These are phyloP conservation scores for Pulveroboletus frians DNA, from an alignment of 768 basidiomycete genomes.

Conservation along the genomic window DNA sequence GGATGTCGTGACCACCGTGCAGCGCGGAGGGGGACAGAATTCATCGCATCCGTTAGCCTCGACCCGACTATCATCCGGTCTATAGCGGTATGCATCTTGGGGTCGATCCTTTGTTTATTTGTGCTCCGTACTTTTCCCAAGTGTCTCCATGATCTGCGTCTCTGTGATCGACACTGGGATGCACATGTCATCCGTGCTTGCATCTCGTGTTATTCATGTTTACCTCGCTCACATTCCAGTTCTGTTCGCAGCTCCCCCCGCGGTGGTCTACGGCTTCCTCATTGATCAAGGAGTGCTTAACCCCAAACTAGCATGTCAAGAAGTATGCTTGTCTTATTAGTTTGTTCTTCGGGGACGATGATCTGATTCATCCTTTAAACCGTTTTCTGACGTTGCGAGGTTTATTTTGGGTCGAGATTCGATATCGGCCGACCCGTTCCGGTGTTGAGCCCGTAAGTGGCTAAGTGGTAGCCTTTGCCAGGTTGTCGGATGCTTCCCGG, in stretches of 20 bases:
- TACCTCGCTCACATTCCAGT: background rate
- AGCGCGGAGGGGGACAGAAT: background rate
- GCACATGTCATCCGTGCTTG: background rate
- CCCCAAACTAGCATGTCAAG: constrained; percentile 16
- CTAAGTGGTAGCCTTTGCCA: constrained; percentile 12
- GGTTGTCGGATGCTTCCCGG: constrained; percentile 7
- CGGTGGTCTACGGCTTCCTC: constrained; percentile 14
- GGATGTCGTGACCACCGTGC: background rate
- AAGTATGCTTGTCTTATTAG: constrained; percentile 20
- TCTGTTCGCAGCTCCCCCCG: background rate
- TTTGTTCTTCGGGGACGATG: constrained; percentile 8
- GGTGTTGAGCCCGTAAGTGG: constrained; percentile 16
- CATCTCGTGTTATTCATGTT: background rate
- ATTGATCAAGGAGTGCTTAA: constrained; percentile 20
- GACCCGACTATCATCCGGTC: background rate
- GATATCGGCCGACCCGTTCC: constrained; percentile 6
- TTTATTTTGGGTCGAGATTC: constrained; percentile 3
- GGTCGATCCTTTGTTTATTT: constrained; percentile 24
- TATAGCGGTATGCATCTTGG: constrained; percentile 8
- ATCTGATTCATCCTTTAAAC: constrained; percentile 13
- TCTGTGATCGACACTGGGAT: constrained; percentile 12
- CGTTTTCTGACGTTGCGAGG: constrained; percentile 7
- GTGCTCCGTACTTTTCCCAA: background rate
- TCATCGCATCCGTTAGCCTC: background rate
- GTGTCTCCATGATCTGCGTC: constrained; percentile 2